phyloP scores from a whole-genome alignment of 1,284 basidiomycete genomes.

The Wallemia ichthyophaga region DNA sequence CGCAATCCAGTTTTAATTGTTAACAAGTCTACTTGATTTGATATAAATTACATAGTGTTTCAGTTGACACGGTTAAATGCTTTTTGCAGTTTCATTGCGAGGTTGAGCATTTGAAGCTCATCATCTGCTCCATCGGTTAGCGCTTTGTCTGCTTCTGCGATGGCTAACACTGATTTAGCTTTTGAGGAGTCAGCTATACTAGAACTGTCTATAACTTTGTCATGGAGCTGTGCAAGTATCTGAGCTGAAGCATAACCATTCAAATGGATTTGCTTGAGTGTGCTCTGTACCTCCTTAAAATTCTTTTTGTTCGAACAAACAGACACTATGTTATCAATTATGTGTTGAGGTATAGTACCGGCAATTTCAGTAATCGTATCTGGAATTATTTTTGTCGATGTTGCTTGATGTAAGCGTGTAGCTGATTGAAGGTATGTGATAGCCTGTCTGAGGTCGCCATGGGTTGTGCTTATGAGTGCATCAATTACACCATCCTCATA shows the following conservation, averaged over 20 bases:
- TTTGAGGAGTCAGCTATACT: slow-evolving; percentile 31
- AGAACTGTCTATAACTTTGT: slow-evolving; percentile 54
- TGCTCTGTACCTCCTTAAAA: slow-evolving; percentile 39
- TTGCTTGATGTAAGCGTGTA: slow-evolving; percentile 44
- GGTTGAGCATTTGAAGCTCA: slow-evolving; percentile 74
- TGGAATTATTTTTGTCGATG: slow-evolving; percentile 32
- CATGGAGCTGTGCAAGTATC: slow-evolving; percentile 74
- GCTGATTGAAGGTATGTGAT: slow-evolving; percentile 97
- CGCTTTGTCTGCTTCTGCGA: slow-evolving; percentile 88
- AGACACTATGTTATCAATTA: slow-evolving; percentile 36
- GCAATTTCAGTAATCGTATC: slow-evolving; percentile 72
- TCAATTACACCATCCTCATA: slow-evolving; percentile 23
- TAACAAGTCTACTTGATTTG: background rate
- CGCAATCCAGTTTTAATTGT: background rate
- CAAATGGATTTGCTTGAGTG: slow-evolving; percentile 43
- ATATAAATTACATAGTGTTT: background rate
- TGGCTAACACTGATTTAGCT: slow-evolving; percentile 49
- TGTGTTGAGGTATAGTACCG: slow-evolving; percentile 54
- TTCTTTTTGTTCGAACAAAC: slow-evolving; percentile 41
- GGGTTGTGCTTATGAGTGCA: slow-evolving; percentile 45
- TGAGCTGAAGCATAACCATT: slow-evolving; percentile 84
- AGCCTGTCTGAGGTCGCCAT: slow-evolving; percentile 83
- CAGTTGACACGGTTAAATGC: slow-evolving; percentile 14
- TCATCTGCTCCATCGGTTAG: slow-evolving; percentile 94
- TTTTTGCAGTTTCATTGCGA: slow-evolving; percentile 45